A percentile compares a stretch with the other conserved stretches of the same genome.
phyloP scores from a whole-genome alignment of 768 basidiomycete species.

The Pulveroboletus sp. region DNA sequence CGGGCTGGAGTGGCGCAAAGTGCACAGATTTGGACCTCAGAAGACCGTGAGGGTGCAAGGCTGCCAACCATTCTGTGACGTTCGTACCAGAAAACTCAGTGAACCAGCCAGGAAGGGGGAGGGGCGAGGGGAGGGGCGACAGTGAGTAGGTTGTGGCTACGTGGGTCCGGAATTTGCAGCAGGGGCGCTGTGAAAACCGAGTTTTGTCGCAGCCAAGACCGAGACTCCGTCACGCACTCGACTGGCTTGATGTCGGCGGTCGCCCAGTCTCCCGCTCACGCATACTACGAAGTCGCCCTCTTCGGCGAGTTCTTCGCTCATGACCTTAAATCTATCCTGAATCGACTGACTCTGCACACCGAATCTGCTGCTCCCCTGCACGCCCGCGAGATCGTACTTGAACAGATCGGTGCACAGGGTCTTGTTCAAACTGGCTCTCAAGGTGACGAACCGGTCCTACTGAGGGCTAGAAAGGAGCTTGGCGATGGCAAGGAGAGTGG shows the following conservation, averaged over 20 bases:
- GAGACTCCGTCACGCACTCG: background rate
- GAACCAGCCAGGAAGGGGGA: background rate
- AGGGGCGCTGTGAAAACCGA: too few relatives aligned
- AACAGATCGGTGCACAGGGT: constrained; percentile 63
- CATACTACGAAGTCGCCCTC: constrained; percentile 80
- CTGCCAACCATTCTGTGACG: constrained; percentile 7
- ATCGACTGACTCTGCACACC: constrained; percentile 76
- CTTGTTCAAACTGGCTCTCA: constrained; percentile 46
- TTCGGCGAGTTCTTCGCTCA: constrained; percentile 78
- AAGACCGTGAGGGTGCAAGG: constrained; percentile 8
- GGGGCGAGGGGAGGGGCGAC: too few relatives aligned
- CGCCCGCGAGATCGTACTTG: constrained; percentile 74
- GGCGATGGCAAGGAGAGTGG: constrained; percentile 48
- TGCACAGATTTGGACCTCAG: constrained; percentile 37
- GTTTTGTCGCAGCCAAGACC: background rate
- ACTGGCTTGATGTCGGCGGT: constrained; percentile 17
- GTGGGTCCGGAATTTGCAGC: too few relatives aligned
- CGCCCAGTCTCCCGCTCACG: constrained; percentile 38
- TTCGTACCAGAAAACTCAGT: background rate
- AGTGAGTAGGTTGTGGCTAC: too few relatives aligned
- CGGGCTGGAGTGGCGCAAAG: constrained; percentile 49
- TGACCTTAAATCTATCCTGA: constrained; percentile 71
- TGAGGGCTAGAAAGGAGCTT: constrained; percentile 74
- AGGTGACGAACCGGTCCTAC: constrained; percentile 59
- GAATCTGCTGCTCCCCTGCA: constrained; percentile 74